Base-by-base conservation (phyloP, 495 filamentous ascomycete species). In the Cladorrhinum samala region DNA sequence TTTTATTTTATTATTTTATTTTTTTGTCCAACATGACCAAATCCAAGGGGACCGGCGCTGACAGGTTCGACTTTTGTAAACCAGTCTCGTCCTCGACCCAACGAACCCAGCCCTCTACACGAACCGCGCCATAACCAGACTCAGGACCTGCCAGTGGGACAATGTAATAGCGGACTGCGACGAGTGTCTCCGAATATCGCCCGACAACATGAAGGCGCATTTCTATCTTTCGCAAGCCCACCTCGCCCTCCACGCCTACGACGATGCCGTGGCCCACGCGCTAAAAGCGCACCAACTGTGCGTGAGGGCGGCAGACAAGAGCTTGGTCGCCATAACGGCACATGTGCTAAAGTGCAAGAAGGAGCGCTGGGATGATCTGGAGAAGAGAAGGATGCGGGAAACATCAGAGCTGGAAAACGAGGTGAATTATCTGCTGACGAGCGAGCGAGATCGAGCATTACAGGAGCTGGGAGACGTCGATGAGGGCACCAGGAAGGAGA, bases 221-320 rank as follows among this genome's bases (percentile, higher is more conserved):
- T 91, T 83, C 61, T 86, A 90, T 70, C 83, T 95, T 9, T 85
- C 90, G 3, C 86, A 93, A 65, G 89, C 90, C 3, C 84, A 94
- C 56, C 77, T 95, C 18, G 79, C 77, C 1, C 76, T 96, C 2
- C 70, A 82, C 52, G 82, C 86, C 58, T 86, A 85, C 19, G 80
- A 87, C 54, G 87, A 88, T 58, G 90, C 93, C 0, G 77, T 91
- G 23, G 64, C 77, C 3, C 80, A 83, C 30, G 89, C 90, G 3
- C 72, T 85, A 23, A 74, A 72, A 11, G 93, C 91, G 7, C 94
- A 96, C 70, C 67, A 78, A 0, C 67, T 86, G 20, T 92, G 89
- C 61, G 71, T 87, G 4, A 57, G 64, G 42, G 75, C 73, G 9
- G 77, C 75, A 40, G 83, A 77, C 52, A 77, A 73, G 50, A 85